Percentiles rank a stretch among this genome's conserved stretches.
Evolutionary conservation across 495 filamentous ascomycete genomes (phyloP).

Genomic region (Penicillium turbatum): DNA sequence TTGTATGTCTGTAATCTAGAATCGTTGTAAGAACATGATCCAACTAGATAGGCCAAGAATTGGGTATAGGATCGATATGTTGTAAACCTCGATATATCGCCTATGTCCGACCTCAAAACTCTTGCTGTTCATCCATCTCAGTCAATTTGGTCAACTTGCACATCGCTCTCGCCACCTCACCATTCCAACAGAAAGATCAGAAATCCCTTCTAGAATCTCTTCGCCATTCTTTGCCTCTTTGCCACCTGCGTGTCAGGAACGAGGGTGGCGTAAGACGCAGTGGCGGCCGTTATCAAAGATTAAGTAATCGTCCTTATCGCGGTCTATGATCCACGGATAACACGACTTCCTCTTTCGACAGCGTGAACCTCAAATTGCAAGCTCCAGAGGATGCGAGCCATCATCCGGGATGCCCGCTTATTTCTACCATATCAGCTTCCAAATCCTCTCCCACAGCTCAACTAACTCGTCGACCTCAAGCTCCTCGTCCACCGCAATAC

Average conservation of each 20-base stretch:
- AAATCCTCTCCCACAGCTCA: conserved; percentile 57
- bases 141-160: not conserved
- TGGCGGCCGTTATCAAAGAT: not conserved
- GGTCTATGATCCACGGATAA: not conserved
- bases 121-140: not conserved
- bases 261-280: not conserved
- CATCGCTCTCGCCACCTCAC: not conserved
- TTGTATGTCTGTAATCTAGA: not conserved
- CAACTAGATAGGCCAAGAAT: no score
- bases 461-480: conserved; percentile 21
- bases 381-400: conserved; percentile 26
- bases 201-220: not conserved
- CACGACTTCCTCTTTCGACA: not conserved
- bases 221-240: conserved; percentile 1
- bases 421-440: conserved; percentile 87
- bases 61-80: no score
- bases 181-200: not conserved
- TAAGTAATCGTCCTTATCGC: conserved; percentile 13
- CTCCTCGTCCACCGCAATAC: conserved; percentile 20
- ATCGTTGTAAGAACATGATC: no score
- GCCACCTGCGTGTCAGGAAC: conserved; percentile 8
- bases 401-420: conserved; percentile 68
- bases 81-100: no score
- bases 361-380: not conserved
- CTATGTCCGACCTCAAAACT: no score